phyloP scores from a whole-genome alignment of 768 basidiomycete species.

The Lactifluus hygrophoroides region DNA sequence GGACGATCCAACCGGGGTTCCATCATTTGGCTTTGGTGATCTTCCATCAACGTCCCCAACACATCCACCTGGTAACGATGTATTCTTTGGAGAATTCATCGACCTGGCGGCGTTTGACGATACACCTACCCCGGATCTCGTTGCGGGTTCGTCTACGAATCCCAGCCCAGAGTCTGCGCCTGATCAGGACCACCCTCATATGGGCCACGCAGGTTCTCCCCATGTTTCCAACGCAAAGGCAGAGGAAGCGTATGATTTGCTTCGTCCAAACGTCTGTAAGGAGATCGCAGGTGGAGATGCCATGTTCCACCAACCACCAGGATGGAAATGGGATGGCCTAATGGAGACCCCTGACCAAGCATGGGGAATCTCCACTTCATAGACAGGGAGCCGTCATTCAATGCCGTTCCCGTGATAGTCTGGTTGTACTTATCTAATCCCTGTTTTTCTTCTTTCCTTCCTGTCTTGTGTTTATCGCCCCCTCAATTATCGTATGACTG shows the following conservation, averaged over 20 bases:
- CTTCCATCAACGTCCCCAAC: slow-evolving; percentile 22
- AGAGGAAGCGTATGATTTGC: slow-evolving; percentile 34
- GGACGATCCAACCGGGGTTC: slow-evolving; percentile 27
- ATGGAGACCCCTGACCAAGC: slow-evolving; percentile 60
- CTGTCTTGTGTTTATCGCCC: slow-evolving; percentile 17
- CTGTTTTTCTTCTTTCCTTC: slow-evolving; percentile 7
- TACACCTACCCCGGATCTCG: slow-evolving; percentile 66
- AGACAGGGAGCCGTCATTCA: slow-evolving; percentile 23
- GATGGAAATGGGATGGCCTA: slow-evolving; percentile 67
- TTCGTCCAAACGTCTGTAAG: slow-evolving; percentile 53
- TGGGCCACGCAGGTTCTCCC: slow-evolving; percentile 33
- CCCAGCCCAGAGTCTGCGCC: slow-evolving; percentile 69
- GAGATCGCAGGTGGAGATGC: slow-evolving; percentile 73
- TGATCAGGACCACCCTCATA: slow-evolving; percentile 40
- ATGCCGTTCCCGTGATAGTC: slow-evolving; percentile 22
- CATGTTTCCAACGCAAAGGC: slow-evolving; percentile 39
- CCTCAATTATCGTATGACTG: slow-evolving; percentile 17
- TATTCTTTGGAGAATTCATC: slow-evolving; percentile 55
- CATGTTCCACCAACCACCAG: slow-evolving; percentile 47
- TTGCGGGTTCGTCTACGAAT: slow-evolving; percentile 63
- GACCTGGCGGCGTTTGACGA: slow-evolving; percentile 56
- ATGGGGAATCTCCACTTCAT: slow-evolving; percentile 65
- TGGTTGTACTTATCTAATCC: slow-evolving; percentile 14
- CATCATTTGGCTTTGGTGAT: slow-evolving; percentile 25
- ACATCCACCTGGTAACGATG: slow-evolving; percentile 32